These are phyloP conservation scores for Gautieria morchelliformis DNA, from an alignment of 768 basidiomycete genomes.

Conservation along the genomic window DNA sequence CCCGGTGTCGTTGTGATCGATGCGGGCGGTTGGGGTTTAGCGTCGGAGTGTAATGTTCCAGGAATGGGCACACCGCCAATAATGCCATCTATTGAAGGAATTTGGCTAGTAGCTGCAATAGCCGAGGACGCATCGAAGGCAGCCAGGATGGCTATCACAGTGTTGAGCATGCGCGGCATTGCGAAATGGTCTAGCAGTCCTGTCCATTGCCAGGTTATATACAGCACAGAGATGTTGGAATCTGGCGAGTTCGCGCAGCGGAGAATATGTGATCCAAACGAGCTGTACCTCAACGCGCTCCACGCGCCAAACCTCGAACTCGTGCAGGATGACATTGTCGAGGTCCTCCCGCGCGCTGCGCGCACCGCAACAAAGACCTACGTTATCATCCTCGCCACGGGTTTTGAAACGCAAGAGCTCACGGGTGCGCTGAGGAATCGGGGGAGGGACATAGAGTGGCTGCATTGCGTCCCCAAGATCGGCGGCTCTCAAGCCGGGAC, in stretches of 20 bases:
- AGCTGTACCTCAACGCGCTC: constrained; percentile 11
- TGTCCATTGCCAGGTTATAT: too few species aligned
- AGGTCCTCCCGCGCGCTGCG: constrained; percentile 8
- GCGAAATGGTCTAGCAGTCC: too few species aligned
- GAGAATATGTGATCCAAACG: constrained; percentile 13
- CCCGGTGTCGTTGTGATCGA: constrained; percentile 24
- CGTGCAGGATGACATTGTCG: constrained; percentile 10
- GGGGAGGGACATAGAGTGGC: constrained; percentile 9
- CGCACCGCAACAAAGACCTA: constrained; percentile 10
- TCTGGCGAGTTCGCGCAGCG: constrained; percentile 4
- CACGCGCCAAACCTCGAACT: constrained; percentile 12
- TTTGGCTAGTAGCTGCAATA: constrained; percentile 18
- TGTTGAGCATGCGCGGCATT: not conserved
- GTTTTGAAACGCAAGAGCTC: not conserved
- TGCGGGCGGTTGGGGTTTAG: constrained; percentile 1
- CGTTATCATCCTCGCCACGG: constrained; percentile 15
- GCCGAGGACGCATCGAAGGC: not conserved
- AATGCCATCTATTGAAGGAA: constrained; percentile 42
- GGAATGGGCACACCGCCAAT: constrained; percentile 34
- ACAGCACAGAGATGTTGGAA: too few species aligned
- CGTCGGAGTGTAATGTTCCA: not conserved
- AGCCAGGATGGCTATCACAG: not conserved
- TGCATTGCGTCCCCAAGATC: too few species aligned
- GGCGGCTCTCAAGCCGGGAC: too few species aligned
- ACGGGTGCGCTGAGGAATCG: constrained; percentile 11